Evolutionary conservation across 257 asterid genomes (phyloP), one percentile per base, ranked within the genome.

Genomic region (Solanum gracilifrons): DNA sequence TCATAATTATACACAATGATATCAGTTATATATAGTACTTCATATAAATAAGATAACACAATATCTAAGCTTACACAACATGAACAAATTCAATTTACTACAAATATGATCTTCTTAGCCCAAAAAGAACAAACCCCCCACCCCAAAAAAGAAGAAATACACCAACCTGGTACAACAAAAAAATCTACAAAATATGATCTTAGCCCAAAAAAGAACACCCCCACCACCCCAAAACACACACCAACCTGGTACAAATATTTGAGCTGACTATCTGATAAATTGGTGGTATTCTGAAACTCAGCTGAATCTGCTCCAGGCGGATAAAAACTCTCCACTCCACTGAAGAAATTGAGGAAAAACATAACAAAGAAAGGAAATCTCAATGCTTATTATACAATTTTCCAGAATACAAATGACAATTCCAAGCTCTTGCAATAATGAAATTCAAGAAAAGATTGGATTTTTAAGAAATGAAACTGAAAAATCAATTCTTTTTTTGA

Each of bases 321-420:
- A 87, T 89, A 93, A 88, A 90, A 94, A 89, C 98, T 93, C 96
- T 94, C 99, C 37, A 92, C 88, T 21, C 98, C 99, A 90, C 99
- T 96, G 86, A 35, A 87, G 51, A 64, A 72, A 85, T 64, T 7
- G 85, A 23, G 89, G 82, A 0, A 41, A 13, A 39, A 39, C 11
- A 39, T 0, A 76, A n/a, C 1, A 72, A 31, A 72, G 39, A 72
- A 72, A 1, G 41, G 27, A 76, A 37, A 37, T n/a, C 13, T 16
- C 33, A 76, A 76, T 21, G 25, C 15, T 33, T 74, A 37, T 31
- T 16, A 71, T 7, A 8, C 77, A 41, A 21, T 74, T 74, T 21
- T 74, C 55, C 31, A 75, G 21, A 76, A 76, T 37, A 16, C 13
- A 76, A 37, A 76, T 76, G 32, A 37, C n/a, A 76, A n/a, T n/a